Conservation (phyloP, 2,329 filamentous ascomycete genomes). For the Microsporum ferrugineum region DNA sequence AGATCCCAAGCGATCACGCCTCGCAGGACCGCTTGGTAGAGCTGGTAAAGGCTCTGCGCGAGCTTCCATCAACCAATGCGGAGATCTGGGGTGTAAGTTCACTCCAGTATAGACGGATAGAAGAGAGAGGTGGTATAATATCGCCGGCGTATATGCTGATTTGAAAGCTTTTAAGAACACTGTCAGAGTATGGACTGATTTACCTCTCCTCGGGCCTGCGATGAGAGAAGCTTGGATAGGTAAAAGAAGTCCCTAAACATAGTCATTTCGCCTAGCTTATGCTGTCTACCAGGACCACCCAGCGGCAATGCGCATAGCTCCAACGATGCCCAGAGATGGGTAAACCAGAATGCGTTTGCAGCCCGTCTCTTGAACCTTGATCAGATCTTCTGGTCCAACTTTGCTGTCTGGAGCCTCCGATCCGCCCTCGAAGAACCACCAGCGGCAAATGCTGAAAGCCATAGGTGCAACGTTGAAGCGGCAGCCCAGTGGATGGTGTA, state of each 20-base stretch:
- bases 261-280: neutral
- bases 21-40: slow-evolving; percentile 4
- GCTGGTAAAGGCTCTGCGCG: neutral
- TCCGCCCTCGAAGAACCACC: neutral
- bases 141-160: neutral
- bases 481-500: slow-evolving; percentile 3
- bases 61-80: neutral
- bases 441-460: neutral
- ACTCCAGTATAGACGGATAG: neutral
- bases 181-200: neutral
- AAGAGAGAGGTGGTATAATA: no score
- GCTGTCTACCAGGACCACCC: neutral
- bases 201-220: neutral
- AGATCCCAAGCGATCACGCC: slow-evolving; percentile 1
- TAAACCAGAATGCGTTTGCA: slow-evolving; percentile 2
- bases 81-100: slow-evolving; percentile 5
- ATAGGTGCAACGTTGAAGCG: neutral
- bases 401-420: slow-evolving; percentile 2
- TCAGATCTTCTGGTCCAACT: neutral
- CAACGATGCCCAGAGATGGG: neutral
- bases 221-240: slow-evolving; percentile 4
- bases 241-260: neutral
- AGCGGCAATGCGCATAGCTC: neutral
- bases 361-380: slow-evolving; percentile 1
- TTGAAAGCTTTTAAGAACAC: neutral